Base-by-base conservation (phyloP, 2,329 filamentous ascomycete genomes). In the Hypoxylon sp. region DNA sequence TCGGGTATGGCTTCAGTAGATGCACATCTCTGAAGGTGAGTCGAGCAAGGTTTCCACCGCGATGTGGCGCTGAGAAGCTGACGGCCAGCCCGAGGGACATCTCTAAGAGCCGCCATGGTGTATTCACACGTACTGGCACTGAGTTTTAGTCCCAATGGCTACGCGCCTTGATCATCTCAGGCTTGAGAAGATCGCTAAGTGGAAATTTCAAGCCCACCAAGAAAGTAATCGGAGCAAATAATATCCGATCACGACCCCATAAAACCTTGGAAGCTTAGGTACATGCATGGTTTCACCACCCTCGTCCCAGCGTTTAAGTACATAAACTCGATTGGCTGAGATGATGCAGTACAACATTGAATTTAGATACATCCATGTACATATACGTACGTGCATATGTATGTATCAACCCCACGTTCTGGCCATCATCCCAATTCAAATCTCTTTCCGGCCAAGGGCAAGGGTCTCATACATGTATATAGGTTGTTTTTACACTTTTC, bases 1-100 rank as follows among this genome's bases (percentile, higher is more conserved):
- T 88, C 86, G 51, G 78, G 74, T 44, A 87, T 75, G 11, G 80
- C 80, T 67, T 82, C 79, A 50, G 82, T 84, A n/a, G 86, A 87
- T 63, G 81, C 81, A 74, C 82, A 85, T 77, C 84, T 80, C 65
- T 78, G 78, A 55, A 77, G 48, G 35, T 60, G 65, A 2, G 70
- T 37, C 37, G 71, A 48, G 51, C 62, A 69, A 44, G 75, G 67
- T 63, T 72, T 72, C 62, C 71, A 72, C 58, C 60, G 70, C 13
- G 76, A 71, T 13, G 67, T 64, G 2, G 69, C 59, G 52, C 66
- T 68, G 51, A 78, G 57, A 24, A 78, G 60, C 35, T 73, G 75
- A 35, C 72, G 73, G 32, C 75, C 68, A 46, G 72, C 74, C 46
- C 76, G 73, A 53, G 76, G 74, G 17, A 74, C 64, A 42, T 75